Evolutionary conservation across 495 filamentous ascomycete species (phyloP), one percentile per base, ranked within the genome.

Genomic region (Neurospora terricola): DNA sequence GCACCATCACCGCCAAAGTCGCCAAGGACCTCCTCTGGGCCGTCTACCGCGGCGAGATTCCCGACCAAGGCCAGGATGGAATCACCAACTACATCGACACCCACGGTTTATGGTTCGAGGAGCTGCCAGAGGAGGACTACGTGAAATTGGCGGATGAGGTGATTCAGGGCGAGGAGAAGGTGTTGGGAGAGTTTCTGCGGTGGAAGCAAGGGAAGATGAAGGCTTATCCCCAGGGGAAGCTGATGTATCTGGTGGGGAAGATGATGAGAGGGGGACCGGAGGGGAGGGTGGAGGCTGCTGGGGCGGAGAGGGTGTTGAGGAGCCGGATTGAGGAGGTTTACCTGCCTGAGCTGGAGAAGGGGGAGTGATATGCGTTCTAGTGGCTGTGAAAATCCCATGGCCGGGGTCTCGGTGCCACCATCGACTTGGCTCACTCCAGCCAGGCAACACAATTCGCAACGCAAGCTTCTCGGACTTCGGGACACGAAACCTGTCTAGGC

Each of bases 201-300:
- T 88, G 88, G 38, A 88, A 91, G 71, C 78, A 82, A 37, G 80
- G 80, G 30, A 79, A 77, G 72, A 73, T 40, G 38, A 80, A 78
- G 71, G 76, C 62, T 0, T 85, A 89, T 69, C 84, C 81, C 5
- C 83, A 86, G 69, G 91, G 91, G 4, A 97, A 97, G 81, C 81
- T 96, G 38, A 91, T 90, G 77, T 98, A 91, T 81, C 90, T 98
- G 74, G 90, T 99, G 6, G 96, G 96, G 21, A 91, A 92, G 82
- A 96, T 98, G 92, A 93, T 99, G 87, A 86, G 88, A 69, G 82
- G 83, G 42, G 91, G 93, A 9, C 88, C 88, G 38, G 90, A 93
- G 75, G 92, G 94, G 40, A 90, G 88, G 6, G 90, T 97, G 39
- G 91, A 96, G 81, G 90, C 95, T 7, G 85, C 82, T 69, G 88